phyloP scores from a whole-genome alignment of 257 asterid genomes.

The Gentiana straminea region DNA sequence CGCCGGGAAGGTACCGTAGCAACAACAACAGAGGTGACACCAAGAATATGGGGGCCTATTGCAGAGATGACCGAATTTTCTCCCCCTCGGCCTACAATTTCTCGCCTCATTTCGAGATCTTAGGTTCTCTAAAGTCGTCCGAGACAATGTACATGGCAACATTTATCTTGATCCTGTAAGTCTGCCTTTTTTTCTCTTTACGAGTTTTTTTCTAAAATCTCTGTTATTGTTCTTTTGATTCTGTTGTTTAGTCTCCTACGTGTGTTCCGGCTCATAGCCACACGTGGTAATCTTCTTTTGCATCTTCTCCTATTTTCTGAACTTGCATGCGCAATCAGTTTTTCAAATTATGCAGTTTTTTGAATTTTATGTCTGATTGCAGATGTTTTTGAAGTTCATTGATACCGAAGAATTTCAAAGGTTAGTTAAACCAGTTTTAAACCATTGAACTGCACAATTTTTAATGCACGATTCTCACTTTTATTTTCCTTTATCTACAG shows the following conservation, averaged over 20 bases:
- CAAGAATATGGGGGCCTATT: conserved; percentile 40
- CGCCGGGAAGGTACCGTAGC: too few relatives aligned
- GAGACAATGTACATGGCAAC: conserved; percentile 83
- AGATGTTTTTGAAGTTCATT: conserved; percentile 63
- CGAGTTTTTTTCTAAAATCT: neutral
- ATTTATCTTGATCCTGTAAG: conserved; percentile 68
- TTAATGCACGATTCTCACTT: conserved; percentile 5
- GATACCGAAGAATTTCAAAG: conserved; percentile 97
- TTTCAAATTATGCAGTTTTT: conserved; percentile 1
- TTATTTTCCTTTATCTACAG: conserved; percentile 31
- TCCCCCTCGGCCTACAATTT: conserved; percentile 19
- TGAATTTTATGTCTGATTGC: conserved; percentile 18
- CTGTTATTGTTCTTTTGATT: neutral
- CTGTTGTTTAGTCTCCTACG: neutral
- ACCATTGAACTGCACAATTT: neutral
- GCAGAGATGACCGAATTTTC: conserved; percentile 24
- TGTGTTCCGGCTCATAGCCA: neutral
- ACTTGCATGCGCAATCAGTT: neutral
- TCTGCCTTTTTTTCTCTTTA: neutral
- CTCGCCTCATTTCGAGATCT: conserved; percentile 34
- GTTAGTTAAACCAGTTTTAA: conserved; percentile 20
- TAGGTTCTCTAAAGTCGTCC: conserved; percentile 57
- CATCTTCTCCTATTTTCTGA: neutral
- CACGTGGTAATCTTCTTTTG: neutral
- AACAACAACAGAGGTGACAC: neutral